Evolutionary conservation across 1,284 basidiomycete species (phyloP), one percentile per base, ranked within the genome.

Genomic region (Vanrija sp.): DNA sequence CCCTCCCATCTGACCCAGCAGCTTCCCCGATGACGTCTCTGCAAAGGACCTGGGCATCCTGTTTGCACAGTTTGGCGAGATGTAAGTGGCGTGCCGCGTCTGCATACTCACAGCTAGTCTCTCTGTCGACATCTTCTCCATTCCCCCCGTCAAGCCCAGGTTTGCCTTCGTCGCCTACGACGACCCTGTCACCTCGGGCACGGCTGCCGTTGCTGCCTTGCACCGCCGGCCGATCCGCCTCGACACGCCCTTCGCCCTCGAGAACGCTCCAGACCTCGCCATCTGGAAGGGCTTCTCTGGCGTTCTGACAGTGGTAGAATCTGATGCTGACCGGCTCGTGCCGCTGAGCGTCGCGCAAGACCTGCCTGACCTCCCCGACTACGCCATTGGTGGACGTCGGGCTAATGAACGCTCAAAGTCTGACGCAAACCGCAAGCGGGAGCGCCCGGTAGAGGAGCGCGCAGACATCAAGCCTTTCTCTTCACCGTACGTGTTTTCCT

Each of bases 81-180:
- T 76, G 74, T 74, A 51, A 66, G 72, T 64, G 2, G 0, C 12
- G 3, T 0, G 10, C 14, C 20, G 4, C 15, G 15, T 24, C 6
- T 3, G 24, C 6, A 25, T 15, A 42, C 56, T 66, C 25, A 65
- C 47, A n/a, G 2, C 20, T 53, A 76, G 73, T 42, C 50, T 66
- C 4, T 65, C 72, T 3, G 73, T 76, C 25, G 74, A 76, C 59
- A 73, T 76, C 49, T 75, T 73, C 50, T 71, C 72, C 45, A 65
- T 75, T 18, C 66, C 69, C 1, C 63, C 69, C 0, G 45, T 60
- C 20, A 59, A 64, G 41, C 69, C 69, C 10, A 69, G 74, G 3
- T 75, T 74, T 44, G 74, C 74, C 12, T 65, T 69, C 48, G 67
- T 76, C 18, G 62, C 69, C 2, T 76, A 66, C 49, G 54, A 56